A percentile compares a stretch with the other conserved stretches of the same genome.
phyloP scores from a whole-genome alignment of 768 basidiomycete genomes.

The Daedaleopsis nitida region DNA sequence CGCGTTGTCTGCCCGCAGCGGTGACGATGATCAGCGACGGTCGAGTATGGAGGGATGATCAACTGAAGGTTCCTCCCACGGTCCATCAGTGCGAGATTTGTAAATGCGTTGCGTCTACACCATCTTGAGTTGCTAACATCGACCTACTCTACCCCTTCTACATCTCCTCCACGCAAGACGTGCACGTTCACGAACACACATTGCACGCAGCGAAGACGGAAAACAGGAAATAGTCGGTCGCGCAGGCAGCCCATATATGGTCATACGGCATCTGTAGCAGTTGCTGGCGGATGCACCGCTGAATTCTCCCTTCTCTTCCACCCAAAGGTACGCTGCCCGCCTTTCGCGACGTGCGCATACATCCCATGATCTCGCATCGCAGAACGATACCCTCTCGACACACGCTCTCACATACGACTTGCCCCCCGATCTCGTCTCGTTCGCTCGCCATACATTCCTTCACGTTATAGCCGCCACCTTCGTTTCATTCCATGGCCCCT shows the following conservation, averaged over 20 bases:
- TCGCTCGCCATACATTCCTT: background rate
- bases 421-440: background rate
- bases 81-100: background rate
- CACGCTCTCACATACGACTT: background rate
- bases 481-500: slow-evolving; percentile 44
- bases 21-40: too few species aligned
- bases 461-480: background rate
- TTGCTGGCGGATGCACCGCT: slow-evolving; percentile 10
- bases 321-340: background rate
- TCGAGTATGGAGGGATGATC: too few species aligned
- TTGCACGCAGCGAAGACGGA: background rate
- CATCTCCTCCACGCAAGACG: background rate
- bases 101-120: background rate
- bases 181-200: background rate
- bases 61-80: background rate
- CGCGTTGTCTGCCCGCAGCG: too few species aligned
- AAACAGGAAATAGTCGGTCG: background rate
- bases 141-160: background rate
- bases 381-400: background rate
- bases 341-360: background rate
- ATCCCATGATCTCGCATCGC: background rate
- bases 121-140: background rate
- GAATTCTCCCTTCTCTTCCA: background rate
- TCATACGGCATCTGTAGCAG: slow-evolving; percentile 14
- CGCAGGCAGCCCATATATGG: slow-evolving; percentile 12